Conservation (phyloP, 768 basidiomycete genomes). For the Russula brevipes region DNA sequence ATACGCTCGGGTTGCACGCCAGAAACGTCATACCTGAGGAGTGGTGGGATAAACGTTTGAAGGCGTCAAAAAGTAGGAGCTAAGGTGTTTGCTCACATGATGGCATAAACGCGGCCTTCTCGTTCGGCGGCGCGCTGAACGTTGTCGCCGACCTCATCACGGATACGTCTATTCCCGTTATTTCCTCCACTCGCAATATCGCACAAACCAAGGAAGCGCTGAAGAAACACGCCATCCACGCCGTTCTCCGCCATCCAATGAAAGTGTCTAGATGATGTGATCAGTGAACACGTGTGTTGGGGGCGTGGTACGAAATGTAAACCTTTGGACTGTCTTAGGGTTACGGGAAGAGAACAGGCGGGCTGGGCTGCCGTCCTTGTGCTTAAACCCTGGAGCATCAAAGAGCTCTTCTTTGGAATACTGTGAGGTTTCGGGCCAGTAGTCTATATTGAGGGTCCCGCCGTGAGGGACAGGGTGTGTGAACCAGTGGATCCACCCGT, state of each 20-base stretch:
- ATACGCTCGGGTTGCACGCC: constrained; percentile 69
- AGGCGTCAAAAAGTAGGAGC: neutral
- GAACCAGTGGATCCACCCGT: constrained; percentile 88
- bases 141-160: constrained; percentile 69
- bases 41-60: neutral
- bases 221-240: constrained; percentile 76
- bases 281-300: constrained; percentile 22
- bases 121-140: constrained; percentile 75
- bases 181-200: constrained; percentile 47
- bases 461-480: constrained; percentile 60
- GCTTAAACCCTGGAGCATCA: constrained; percentile 60
- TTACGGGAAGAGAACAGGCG: constrained; percentile 76
- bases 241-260: constrained; percentile 81
- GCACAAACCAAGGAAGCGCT: constrained; percentile 68
- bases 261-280: constrained; percentile 45
- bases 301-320: neutral
- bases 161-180: constrained; percentile 52
- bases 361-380: constrained; percentile 51
- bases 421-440: constrained; percentile 74
- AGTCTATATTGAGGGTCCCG: constrained; percentile 66
- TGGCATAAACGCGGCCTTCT: constrained; percentile 76
- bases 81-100: constrained; percentile 55
- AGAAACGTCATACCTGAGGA: constrained; percentile 72
- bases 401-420: constrained; percentile 69
- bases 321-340: constrained; percentile 64